phyloP scores from a whole-genome alignment of 768 basidiomycete genomes.

The Russula lepida region DNA sequence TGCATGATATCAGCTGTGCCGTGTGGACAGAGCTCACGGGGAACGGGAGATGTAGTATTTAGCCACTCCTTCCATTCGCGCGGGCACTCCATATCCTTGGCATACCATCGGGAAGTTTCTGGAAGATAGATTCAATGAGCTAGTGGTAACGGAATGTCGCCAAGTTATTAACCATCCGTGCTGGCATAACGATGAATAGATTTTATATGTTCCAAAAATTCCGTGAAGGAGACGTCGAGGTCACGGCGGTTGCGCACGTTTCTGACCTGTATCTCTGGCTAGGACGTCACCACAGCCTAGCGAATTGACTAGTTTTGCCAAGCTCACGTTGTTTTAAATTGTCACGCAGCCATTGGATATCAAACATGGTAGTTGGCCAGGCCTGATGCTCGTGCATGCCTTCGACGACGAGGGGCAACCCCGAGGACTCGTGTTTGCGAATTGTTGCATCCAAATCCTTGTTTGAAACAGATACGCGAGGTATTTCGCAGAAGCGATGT shows the following conservation, averaged over 20 bases:
- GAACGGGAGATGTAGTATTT: constrained; percentile 38
- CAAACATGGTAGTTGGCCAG: constrained; percentile 54
- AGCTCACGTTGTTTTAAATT: constrained; percentile 24
- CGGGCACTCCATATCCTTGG: constrained; percentile 72
- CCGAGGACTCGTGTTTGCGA: constrained; percentile 36
- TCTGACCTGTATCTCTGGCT: constrained; percentile 48
- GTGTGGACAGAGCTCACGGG: constrained; percentile 43
- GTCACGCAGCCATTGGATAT: constrained; percentile 42
- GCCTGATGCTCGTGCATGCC: constrained; percentile 44
- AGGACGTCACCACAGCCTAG: neutral
- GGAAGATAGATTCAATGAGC: constrained; percentile 5
- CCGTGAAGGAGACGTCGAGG: constrained; percentile 38
- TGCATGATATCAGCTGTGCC: constrained; percentile 49
- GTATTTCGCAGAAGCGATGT: constrained; percentile 36
- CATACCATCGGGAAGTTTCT: constrained; percentile 62
- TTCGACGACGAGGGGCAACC: constrained; percentile 56
- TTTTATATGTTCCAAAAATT: constrained; percentile 37
- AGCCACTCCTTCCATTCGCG: constrained; percentile 58
- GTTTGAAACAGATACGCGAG: constrained; percentile 32
- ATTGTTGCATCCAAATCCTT: constrained; percentile 19
- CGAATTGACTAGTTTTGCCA: neutral
- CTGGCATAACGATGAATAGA: neutral
- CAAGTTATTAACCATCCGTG: constrained; percentile 5
- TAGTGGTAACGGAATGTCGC: neutral
- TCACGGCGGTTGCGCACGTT: constrained; percentile 57